phyloP scores from a whole-genome alignment of 768 basidiomycete genomes.

The Mycena sanguinolenta region DNA sequence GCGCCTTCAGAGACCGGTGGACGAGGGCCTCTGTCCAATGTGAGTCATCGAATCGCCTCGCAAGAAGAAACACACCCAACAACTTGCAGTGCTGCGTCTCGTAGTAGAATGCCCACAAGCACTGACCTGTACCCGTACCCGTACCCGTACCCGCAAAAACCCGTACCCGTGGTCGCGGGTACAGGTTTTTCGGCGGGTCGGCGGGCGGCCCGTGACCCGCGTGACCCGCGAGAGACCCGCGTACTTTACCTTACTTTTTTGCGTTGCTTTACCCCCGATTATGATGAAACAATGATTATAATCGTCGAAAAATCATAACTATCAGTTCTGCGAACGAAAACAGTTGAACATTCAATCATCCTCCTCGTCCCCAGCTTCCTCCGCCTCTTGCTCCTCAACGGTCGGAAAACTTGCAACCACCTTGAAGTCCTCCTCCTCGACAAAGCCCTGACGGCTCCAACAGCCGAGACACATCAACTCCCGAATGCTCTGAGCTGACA shows the following conservation, averaged over 20 bases:
- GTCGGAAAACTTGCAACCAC: not conserved
- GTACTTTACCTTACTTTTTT: not conserved
- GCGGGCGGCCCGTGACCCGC: not conserved
- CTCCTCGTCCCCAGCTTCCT: no score
- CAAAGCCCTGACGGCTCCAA: conserved; percentile 2
- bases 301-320: not conserved
- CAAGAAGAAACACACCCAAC: no score
- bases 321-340: not conserved
- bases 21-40: no score
- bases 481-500: not conserved
- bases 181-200: not conserved
- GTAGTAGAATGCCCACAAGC: no score
- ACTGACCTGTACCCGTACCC: no score
- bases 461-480: not conserved
- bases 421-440: not conserved
- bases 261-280: not conserved
- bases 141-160: no score
- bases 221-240: not conserved
- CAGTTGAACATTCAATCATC: no score
- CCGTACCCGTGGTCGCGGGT: no score
- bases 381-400: not conserved
- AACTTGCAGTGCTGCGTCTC: no score
- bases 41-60: no score
- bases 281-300: not conserved
- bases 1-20: no score